Conservation (phyloP, 306 rosid genomes). For the Rosa chinensis region DNA sequence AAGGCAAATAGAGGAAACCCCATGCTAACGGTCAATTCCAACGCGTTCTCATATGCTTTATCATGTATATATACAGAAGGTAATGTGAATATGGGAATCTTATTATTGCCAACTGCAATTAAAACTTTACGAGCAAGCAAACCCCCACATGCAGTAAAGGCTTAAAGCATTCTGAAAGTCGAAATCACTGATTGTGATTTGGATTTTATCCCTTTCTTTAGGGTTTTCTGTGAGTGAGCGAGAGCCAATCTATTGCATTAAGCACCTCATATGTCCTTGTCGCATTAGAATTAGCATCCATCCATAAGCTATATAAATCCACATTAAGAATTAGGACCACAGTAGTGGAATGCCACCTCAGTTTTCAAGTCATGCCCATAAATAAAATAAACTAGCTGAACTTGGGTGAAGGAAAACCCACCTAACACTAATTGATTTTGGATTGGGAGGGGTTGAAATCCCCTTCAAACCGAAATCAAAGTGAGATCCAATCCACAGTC, state of each 20-base stretch:
- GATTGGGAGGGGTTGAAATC: neutral
- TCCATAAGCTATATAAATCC: neutral
- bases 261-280: conserved; percentile 45
- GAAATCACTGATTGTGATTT: conserved; percentile 32
- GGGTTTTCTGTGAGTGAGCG: conserved; percentile 18
- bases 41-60: neutral
- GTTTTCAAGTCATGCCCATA: neutral
- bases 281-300: conserved; percentile 19
- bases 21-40: conserved; percentile 4
- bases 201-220: conserved; percentile 20
- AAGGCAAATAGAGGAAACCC: neutral
- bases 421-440: neutral
- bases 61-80: neutral
- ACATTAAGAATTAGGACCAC: conserved; percentile 1
- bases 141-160: conserved; percentile 43
- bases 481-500: neutral
- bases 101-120: conserved; percentile 12
- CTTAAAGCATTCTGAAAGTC: conserved; percentile 12
- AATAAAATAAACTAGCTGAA: neutral
- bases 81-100: neutral
- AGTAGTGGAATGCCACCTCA: neutral
- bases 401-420: neutral
- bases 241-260: conserved; percentile 21
- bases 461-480: neutral
- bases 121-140: conserved; percentile 27